Evolutionary conservation across 2,329 filamentous ascomycete genomes (phyloP).

Genomic region (Endothia cerciana): DNA sequence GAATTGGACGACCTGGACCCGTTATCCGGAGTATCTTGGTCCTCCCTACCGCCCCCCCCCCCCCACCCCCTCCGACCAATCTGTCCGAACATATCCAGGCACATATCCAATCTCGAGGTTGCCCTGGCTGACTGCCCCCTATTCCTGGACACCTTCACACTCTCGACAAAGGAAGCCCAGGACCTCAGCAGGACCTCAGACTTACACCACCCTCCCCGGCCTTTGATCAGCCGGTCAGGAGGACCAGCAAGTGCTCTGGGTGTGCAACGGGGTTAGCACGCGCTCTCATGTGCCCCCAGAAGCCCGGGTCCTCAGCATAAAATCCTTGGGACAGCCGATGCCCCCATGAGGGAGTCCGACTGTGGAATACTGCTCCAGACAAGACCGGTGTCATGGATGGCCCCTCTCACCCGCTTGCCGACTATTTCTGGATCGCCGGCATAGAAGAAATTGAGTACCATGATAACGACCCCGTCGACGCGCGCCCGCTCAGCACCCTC

Average conservation of each 20-base stretch:
- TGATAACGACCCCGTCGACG: conserved; percentile 44
- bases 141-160: neutral
- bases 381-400: conserved; percentile 56
- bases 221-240: neutral
- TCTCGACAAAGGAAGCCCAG: neutral
- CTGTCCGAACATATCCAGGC: neutral
- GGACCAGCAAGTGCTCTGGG: conserved; percentile 12
- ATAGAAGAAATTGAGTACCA: conserved; percentile 70
- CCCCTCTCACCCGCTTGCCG: conserved; percentile 68
- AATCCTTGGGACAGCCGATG: conserved; percentile 22
- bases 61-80: neutral
- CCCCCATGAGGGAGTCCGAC: conserved; percentile 27
- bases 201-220: neutral
- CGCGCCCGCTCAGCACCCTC: conserved; percentile 42
- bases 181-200: too few relatives aligned
- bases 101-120: neutral
- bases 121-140: neutral
- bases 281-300: conserved; percentile 20
- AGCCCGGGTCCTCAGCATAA: conserved; percentile 17
- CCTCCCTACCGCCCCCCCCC: neutral
- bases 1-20: neutral
- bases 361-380: conserved; percentile 21
- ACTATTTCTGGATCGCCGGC: conserved; percentile 78
- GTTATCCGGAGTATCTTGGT: neutral
- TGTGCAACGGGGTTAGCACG: conserved; percentile 11